Conservation (phyloP, 441 rosid genomes). For the Erodium moschatum region DNA sequence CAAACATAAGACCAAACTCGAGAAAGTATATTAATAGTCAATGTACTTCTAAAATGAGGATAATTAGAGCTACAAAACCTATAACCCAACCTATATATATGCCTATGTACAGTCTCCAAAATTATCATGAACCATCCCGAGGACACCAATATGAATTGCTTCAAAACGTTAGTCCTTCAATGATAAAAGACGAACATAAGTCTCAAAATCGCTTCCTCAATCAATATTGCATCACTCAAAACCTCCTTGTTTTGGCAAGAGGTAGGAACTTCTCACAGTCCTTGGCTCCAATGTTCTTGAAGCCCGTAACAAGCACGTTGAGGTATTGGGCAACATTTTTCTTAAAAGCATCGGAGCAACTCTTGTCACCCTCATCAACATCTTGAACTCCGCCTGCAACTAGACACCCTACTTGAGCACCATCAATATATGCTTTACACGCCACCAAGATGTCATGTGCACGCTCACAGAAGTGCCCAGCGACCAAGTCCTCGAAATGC, state of each 20-base stretch:
- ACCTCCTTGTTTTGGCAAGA: slow-evolving; percentile 7
- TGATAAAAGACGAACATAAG: no score
- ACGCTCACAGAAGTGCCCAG: slow-evolving; percentile 59
- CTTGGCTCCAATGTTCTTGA: slow-evolving; percentile 43
- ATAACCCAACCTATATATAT: background rate
- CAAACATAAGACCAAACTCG: background rate
- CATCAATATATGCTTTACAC: slow-evolving; percentile 61
- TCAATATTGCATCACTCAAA: background rate
- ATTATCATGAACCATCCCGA: background rate
- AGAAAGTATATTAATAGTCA: background rate
- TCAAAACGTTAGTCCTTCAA: no score
- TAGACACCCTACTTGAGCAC: slow-evolving; percentile 58
- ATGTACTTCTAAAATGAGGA: no score
- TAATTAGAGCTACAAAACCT: background rate
- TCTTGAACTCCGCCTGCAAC: slow-evolving; percentile 49
- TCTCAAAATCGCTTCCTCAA: background rate
- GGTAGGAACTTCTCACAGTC: slow-evolving; percentile 36
- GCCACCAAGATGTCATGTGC: slow-evolving; percentile 60
- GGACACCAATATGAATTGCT: background rate
- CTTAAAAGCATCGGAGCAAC: slow-evolving; percentile 45
- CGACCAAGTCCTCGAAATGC: slow-evolving; percentile 68
- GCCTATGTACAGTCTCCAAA: slow-evolving; percentile 8
- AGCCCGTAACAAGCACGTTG: slow-evolving; percentile 39
- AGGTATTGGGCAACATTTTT: slow-evolving; percentile 32
- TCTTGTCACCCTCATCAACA: slow-evolving; percentile 37